Conservation (phyloP, 2,329 filamentous ascomycete genomes). For the Teratosphaeriaceae sp. region DNA sequence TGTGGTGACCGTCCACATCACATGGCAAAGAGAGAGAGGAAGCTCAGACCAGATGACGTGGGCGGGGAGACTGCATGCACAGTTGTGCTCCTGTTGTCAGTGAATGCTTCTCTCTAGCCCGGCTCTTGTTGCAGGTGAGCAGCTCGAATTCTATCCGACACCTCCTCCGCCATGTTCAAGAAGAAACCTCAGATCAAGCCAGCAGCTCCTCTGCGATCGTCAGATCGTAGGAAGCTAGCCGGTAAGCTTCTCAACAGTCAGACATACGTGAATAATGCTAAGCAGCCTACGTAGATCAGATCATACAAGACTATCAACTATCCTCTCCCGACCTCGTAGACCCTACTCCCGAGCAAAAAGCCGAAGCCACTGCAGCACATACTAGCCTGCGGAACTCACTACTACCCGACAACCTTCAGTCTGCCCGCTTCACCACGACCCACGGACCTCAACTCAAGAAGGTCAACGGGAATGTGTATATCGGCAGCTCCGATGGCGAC, state of each 20-base stretch:
- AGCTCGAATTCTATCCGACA: too few species aligned
- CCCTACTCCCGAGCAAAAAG: constrained; percentile 36
- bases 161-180: constrained; percentile 36
- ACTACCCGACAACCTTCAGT: constrained; percentile 56
- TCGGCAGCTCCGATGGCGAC: constrained; percentile 50
- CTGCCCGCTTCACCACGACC: constrained; percentile 60
- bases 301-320: constrained; percentile 56
- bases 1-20: too few species aligned
- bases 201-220: constrained; percentile 58
- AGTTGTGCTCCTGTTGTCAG: too few species aligned
- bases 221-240: constrained; percentile 59
- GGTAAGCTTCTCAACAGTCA: background rate
- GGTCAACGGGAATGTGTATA: constrained; percentile 58
- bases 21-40: too few species aligned
- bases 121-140: too few species aligned
- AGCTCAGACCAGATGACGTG: too few species aligned
- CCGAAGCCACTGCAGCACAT: constrained; percentile 37
- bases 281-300: too few species aligned
- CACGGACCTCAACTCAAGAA: constrained; percentile 54
- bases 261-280: background rate
- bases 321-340: constrained; percentile 22
- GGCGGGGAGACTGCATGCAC: too few species aligned
- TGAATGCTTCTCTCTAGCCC: too few species aligned
- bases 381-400: constrained; percentile 52
- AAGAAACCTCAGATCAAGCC: constrained; percentile 53